Evolutionary conservation across 345 rosid genomes (phyloP).

Genomic region (Eucalyptus tenuipes): DNA sequence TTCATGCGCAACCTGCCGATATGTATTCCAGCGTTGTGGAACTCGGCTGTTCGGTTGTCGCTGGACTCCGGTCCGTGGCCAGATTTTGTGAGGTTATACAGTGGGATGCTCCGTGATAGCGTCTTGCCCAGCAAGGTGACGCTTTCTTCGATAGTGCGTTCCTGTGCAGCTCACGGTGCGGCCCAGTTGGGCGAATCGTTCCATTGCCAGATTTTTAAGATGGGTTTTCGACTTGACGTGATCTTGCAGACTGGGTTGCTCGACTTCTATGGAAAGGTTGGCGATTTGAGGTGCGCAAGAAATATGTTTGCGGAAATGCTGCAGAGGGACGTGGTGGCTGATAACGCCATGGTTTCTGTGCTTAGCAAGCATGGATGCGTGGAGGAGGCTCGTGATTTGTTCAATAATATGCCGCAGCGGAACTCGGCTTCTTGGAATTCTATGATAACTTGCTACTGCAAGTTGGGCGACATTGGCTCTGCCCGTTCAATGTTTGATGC

Average conservation of each 20-base stretch:
- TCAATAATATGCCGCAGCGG: neutral
- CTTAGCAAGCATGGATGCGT: neutral
- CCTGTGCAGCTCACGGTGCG: neutral
- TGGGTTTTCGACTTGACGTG: neutral
- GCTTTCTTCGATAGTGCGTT: neutral
- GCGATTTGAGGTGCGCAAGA: neutral
- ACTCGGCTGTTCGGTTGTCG: neutral
- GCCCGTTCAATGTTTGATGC: neutral
- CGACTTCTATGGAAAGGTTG: neutral
- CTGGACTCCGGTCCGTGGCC: neutral
- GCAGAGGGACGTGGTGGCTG: neutral
- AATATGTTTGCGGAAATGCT: neutral
- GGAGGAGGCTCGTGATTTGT: neutral
- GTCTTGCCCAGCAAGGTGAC: neutral
- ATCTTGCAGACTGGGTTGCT: conserved; percentile 1
- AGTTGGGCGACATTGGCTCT: neutral
- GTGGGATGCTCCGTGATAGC: neutral
- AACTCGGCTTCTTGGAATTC: neutral
- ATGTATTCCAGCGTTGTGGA: neutral
- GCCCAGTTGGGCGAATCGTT: neutral
- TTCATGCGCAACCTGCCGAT: neutral
- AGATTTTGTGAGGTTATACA: neutral
- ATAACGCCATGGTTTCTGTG: neutral
- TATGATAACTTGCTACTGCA: neutral
- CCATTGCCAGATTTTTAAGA: neutral